Base-by-base conservation (phyloP, 2,329 filamentous ascomycete species). In the Trichoderma asperellum region DNA sequence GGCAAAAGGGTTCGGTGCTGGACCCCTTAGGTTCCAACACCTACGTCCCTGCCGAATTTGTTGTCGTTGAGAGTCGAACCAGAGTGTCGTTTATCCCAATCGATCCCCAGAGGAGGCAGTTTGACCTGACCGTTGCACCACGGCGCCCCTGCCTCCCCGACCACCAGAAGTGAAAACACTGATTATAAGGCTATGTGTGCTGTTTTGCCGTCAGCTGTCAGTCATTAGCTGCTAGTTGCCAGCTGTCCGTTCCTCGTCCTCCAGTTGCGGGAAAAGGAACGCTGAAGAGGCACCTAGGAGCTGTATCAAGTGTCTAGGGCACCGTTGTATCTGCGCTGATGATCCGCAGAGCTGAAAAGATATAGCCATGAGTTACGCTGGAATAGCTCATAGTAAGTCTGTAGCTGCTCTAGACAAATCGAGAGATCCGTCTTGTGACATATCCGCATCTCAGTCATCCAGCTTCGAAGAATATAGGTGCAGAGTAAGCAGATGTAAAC, bases 1-100 rank as follows among this genome's bases (percentile, higher is more conserved):
- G 47, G 32, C 73, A 77, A 77, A 77, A 77, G 75, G 73, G 75
- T 77, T 77, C 75, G 68, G 74, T 70, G 70, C 71, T 65, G 53
- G 64, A 70, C 67, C 57, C 53, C 53, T 56, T 32, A 11, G 16
- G 49, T 24, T 34, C 32, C 14, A 59, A 37, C 71, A 70, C 73
- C 74, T 77, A 77, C 75, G 70, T 77, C 75, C 73, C 75, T 72
- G 65, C 67, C 57, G 70, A 56, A 63, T 43, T 43, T 49, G 49
- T 35, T 58, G 61, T 37, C 53, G 40, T 43, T 16, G 40, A 43
- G 40, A n/a, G 40, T 43, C 40, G 40, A 43, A 43, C 40, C 16
- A 16, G 7, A 21, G 21, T 49, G 43, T 21, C n/a, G n/a, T 21
- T n/a, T 21, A 7, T 49, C 8, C 47, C 18, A 47, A 58, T 57